Percentiles rank a stretch among this genome's conserved stretches.
Conservation (phyloP, 2,329 filamentous ascomycete species). For the Ophiostoma fasciatum region DNA sequence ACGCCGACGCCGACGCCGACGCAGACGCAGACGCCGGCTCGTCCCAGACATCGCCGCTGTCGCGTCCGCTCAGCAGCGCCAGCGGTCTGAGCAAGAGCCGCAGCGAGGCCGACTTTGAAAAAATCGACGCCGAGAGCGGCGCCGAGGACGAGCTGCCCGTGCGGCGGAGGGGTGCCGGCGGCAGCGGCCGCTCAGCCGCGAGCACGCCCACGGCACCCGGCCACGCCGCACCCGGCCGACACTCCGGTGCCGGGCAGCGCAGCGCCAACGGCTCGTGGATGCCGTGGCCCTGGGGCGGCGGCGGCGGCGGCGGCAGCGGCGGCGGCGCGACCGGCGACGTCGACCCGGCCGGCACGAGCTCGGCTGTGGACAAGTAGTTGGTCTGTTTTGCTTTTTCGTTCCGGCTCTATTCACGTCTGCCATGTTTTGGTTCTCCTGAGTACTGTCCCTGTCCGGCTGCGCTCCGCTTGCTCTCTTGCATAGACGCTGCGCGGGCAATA, state of each 20-base stretch:
- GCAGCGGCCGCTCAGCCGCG: too few species aligned
- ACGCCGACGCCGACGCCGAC: too few species aligned
- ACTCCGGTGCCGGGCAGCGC: constrained; percentile 4
- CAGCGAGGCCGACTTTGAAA: constrained; percentile 81
- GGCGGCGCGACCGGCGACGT: constrained; percentile 29
- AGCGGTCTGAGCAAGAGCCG: constrained; percentile 63
- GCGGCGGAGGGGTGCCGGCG: constrained; percentile 9
- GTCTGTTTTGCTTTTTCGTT: background rate
- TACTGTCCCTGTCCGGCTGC: too few species aligned
- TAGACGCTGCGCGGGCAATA: too few species aligned
- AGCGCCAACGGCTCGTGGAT: constrained; percentile 28
- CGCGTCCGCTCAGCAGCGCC: constrained; percentile 32
- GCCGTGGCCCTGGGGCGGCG: constrained; percentile 31
- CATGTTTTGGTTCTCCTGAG: too few species aligned
- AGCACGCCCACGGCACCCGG: too few species aligned
- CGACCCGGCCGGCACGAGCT: constrained; percentile 18
- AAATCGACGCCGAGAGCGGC: constrained; percentile 58
- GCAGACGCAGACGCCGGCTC: background rate
- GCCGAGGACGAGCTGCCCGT: constrained; percentile 31
- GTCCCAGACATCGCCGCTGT: constrained; percentile 3
- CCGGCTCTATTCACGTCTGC: constrained; percentile 1
- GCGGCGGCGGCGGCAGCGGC: constrained; percentile 20
- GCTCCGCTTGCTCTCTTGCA: too few species aligned
- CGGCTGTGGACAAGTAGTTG: constrained; percentile 22
- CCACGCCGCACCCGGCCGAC: too few species aligned